These are phyloP conservation scores for Leishmania martiniquensis DNA, from an alignment of 208 protist genomes.

Conservation along the genomic window DNA sequence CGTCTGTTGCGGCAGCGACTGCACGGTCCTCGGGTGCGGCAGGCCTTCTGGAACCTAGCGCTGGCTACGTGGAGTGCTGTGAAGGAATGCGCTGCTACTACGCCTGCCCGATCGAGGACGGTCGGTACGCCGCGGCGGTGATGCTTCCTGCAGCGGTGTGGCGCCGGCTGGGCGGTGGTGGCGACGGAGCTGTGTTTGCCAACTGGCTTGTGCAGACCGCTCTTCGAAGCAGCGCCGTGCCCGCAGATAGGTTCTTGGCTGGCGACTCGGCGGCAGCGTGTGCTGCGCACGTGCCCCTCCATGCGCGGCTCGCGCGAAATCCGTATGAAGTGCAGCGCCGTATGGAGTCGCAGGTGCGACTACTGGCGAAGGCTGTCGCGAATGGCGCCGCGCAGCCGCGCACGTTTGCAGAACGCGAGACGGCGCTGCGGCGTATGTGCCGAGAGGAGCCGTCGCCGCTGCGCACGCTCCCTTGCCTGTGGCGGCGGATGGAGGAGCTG, in stretches of 20 bases:
- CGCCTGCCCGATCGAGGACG: slow-evolving; percentile 53
- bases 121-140: slow-evolving; percentile 43
- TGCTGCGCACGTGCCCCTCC: slow-evolving; percentile 45
- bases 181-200: slow-evolving; percentile 21
- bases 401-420: slow-evolving; percentile 1
- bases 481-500: slow-evolving; percentile 34
- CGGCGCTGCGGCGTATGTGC: slow-evolving; percentile 36
- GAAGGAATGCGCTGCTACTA: slow-evolving; percentile 43
- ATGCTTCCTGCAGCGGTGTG: slow-evolving; percentile 44
- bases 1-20: not conserved
- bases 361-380: slow-evolving; percentile 12
- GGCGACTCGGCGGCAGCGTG: not conserved
- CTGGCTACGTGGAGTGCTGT: slow-evolving; percentile 18
- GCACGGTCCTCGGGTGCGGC: not conserved
- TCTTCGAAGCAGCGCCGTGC: slow-evolving; percentile 36
- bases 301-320: slow-evolving; percentile 41
- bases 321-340: slow-evolving; percentile 35
- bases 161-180: slow-evolving; percentile 37
- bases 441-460: slow-evolving; percentile 30
- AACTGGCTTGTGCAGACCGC: slow-evolving; percentile 47
- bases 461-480: slow-evolving; percentile 27
- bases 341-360: slow-evolving; percentile 31
- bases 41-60: not conserved
- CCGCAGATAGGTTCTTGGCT: not conserved
- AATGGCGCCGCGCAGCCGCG: not conserved